Conservation (phyloP, 1,284 basidiomycete species). For the Macrocystidia cucumis region DNA sequence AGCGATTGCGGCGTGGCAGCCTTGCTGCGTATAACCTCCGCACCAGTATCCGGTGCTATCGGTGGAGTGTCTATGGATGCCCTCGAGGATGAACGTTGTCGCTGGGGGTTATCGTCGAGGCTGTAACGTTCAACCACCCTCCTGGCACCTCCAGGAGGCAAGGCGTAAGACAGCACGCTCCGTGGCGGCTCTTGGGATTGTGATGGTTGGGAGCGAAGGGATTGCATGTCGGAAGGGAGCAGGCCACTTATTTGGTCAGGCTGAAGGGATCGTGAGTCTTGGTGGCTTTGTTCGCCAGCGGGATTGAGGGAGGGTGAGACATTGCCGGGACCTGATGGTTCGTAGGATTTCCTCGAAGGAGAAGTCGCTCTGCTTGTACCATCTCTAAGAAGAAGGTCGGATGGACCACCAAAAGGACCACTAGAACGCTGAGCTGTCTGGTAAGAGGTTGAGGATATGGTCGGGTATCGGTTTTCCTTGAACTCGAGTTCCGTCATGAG, state of each 20-base stretch:
- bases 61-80: slow-evolving; percentile 20
- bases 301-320: slow-evolving; percentile 10
- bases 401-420: slow-evolving; percentile 17
- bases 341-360: slow-evolving; percentile 7
- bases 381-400: slow-evolving; percentile 14
- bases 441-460: slow-evolving; percentile 23
- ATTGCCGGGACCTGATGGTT: slow-evolving; percentile 9
- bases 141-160: slow-evolving; percentile 29
- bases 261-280: slow-evolving; percentile 14
- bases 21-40: slow-evolving; percentile 14
- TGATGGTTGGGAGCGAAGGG: slow-evolving; percentile 20
- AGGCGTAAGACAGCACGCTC: slow-evolving; percentile 30
- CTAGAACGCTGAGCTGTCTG: slow-evolving; percentile 16
- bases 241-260: slow-evolving; percentile 14
- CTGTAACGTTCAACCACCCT: slow-evolving; percentile 42
- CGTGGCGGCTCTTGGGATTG: slow-evolving; percentile 24
- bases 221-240: slow-evolving; percentile 19
- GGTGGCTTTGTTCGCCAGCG: slow-evolving; percentile 15
- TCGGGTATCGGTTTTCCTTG: slow-evolving; percentile 54
- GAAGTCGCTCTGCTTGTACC: slow-evolving; percentile 9
- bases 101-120: slow-evolving; percentile 34
- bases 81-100: slow-evolving; percentile 21
- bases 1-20: slow-evolving; percentile 13
- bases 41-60: slow-evolving; percentile 8
- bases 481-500: slow-evolving; percentile 54